Conservation (phyloP, 2,329 filamentous ascomycete species). For the Cordyceps cateniannulata region DNA sequence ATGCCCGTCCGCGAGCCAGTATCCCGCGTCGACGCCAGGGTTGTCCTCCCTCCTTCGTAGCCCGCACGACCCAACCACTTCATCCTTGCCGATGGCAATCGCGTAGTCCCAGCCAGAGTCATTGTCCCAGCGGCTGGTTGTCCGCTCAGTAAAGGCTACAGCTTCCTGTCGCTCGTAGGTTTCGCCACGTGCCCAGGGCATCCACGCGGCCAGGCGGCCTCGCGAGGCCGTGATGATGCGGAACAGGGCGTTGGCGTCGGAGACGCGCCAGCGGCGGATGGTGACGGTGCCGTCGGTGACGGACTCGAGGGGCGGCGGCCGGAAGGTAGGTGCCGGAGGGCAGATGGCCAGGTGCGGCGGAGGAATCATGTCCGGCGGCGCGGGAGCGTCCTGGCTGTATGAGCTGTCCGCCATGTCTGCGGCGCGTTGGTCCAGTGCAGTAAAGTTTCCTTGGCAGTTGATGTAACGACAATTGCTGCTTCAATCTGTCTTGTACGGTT, state of each 20-base stretch:
- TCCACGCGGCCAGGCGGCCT: background rate
- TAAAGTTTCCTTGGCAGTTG: too few species aligned
- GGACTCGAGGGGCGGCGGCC: background rate
- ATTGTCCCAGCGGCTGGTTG: background rate
- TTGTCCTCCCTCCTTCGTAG: background rate
- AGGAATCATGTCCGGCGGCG: background rate
- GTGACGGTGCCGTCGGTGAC: conserved; percentile 6
- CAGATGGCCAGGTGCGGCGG: background rate
- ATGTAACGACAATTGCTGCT: background rate
- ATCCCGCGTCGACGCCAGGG: conserved; percentile 3
- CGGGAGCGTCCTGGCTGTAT: background rate
- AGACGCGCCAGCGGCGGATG: background rate
- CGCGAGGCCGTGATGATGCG: background rate
- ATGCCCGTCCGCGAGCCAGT: background rate
- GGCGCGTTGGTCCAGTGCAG: background rate
- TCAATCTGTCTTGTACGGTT: background rate
- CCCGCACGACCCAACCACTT: background rate
- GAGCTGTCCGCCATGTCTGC: background rate
- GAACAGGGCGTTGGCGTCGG: background rate
- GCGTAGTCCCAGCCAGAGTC: background rate
- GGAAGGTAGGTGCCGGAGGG: background rate
- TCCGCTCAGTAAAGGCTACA: background rate
- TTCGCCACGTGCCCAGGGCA: background rate
- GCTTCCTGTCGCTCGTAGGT: background rate
- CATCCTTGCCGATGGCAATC: background rate